These are phyloP conservation scores for Drosera capensis DNA, from an alignment of 148 eudicot species.

Conservation along the genomic window DNA sequence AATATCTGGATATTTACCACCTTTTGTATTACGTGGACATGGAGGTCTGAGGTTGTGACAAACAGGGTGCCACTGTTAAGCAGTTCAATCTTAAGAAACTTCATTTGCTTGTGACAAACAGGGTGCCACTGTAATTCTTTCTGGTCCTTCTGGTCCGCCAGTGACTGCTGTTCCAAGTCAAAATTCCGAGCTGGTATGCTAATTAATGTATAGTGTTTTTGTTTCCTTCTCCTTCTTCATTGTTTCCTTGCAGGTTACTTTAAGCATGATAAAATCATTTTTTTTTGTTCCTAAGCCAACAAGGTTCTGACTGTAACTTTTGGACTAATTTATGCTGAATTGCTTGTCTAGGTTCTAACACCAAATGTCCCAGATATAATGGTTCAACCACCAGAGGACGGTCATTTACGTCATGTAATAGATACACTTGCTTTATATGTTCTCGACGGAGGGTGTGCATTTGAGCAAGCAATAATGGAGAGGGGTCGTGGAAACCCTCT, in stretches of 20 bases:
- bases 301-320: slow-evolving; percentile 12
- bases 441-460: slow-evolving; percentile 96
- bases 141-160: slow-evolving; percentile 93
- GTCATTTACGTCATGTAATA: slow-evolving; percentile 71
- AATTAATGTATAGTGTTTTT: neutral
- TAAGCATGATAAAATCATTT: too few relatives aligned
- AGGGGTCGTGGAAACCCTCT: slow-evolving; percentile 90
- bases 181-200: slow-evolving; percentile 80
- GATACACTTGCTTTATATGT: slow-evolving; percentile 94
- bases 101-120: slow-evolving; percentile 17
- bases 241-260: neutral
- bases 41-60: too few relatives aligned
- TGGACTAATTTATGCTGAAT: neutral
- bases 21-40: too few relatives aligned
- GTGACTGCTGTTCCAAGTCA: slow-evolving; percentile 73
- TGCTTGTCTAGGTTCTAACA: slow-evolving; percentile 63
- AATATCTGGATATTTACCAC: neutral
- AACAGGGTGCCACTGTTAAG: too few relatives aligned
- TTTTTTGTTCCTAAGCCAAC: neutral
- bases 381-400: slow-evolving; percentile 75
- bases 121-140: slow-evolving; percentile 86
- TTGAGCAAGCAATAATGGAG: slow-evolving; percentile 99
- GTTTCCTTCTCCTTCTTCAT: neutral
- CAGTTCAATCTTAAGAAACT: neutral
- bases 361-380: slow-evolving; percentile 97